These are phyloP conservation scores for Salix udensis DNA, from an alignment of 345 rosid genomes.

Conservation along the genomic window DNA sequence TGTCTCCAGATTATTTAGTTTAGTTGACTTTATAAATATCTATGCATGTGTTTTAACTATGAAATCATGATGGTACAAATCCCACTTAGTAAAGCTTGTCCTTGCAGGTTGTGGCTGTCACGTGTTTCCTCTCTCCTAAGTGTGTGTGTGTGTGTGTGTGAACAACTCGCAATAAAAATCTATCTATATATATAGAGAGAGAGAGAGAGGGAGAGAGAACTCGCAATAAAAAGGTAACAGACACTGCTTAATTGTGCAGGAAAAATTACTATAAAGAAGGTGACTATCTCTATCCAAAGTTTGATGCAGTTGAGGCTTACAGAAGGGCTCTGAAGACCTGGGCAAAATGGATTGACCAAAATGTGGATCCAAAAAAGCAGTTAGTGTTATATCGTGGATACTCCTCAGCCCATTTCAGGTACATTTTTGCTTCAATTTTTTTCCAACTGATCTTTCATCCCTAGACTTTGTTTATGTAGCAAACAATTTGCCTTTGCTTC, in stretches of 20 bases:
- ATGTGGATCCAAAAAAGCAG: conserved; percentile 52
- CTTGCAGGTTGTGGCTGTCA: background rate
- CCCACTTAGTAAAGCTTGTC: background rate
- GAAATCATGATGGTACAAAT: background rate
- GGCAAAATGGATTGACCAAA: conserved; percentile 75
- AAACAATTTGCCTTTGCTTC: background rate
- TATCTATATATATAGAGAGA: no score
- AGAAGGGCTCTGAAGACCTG: conserved; percentile 78
- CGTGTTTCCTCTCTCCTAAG: background rate
- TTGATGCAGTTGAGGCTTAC: conserved; percentile 83
- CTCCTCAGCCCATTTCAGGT: conserved; percentile 96
- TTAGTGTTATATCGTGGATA: conserved; percentile 88
- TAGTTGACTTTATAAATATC: background rate
- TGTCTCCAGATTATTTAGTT: background rate
- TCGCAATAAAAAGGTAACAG: conserved; percentile 8
- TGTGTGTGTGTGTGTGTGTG: no score
- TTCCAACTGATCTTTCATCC: background rate
- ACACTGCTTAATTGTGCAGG: conserved; percentile 44
- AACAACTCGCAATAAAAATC: background rate
- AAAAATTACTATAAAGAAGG: conserved; percentile 92
- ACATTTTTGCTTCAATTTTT: background rate
- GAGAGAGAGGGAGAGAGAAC: background rate
- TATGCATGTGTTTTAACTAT: background rate
- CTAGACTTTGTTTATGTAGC: background rate
- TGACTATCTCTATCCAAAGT: conserved; percentile 65